Percentiles rank a stretch among this genome's conserved stretches.
Evolutionary conservation across 179 eudicot genomes (phyloP).

Genomic region (Beta corolliflora): DNA sequence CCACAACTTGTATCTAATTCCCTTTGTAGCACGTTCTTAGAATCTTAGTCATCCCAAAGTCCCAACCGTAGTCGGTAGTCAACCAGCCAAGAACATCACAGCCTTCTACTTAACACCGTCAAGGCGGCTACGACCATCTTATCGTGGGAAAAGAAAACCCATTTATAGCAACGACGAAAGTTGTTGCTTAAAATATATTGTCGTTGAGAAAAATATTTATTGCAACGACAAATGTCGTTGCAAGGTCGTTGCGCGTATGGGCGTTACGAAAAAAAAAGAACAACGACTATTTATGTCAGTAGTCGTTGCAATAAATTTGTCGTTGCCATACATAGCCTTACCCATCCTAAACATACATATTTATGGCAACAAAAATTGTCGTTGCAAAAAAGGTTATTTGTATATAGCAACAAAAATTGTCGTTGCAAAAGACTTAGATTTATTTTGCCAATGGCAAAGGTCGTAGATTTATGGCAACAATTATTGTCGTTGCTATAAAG

Average conservation of each 20-base stretch:
- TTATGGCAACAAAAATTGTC: not conserved
- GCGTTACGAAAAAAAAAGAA: not conserved
- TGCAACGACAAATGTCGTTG: not conserved
- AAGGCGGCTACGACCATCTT: too few species aligned
- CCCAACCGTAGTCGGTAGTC: too few species aligned
- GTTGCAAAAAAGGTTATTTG: not conserved
- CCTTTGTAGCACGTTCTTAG: too few species aligned
- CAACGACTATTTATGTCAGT: not conserved
- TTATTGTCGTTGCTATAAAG: too few species aligned
- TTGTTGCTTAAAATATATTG: not conserved
- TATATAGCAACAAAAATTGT: not conserved
- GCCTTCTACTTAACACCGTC: too few species aligned
- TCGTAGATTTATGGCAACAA: not conserved
- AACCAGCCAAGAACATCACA: too few species aligned
- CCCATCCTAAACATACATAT: not conserved
- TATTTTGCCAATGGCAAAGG: too few species aligned
- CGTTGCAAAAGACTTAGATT: not conserved
- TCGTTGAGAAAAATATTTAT: not conserved
- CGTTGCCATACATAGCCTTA: not conserved
- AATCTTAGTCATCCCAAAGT: too few species aligned
- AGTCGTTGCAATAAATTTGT: not conserved
- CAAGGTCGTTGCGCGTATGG: not conserved
- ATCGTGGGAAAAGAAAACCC: not conserved
- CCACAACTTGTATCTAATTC: too few species aligned
- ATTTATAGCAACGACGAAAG: not conserved